Evolutionary conservation across 2,329 filamentous ascomycete genomes (phyloP), one percentile per base, ranked within the genome.

Genomic region (Orbilia ellipsospora): DNA sequence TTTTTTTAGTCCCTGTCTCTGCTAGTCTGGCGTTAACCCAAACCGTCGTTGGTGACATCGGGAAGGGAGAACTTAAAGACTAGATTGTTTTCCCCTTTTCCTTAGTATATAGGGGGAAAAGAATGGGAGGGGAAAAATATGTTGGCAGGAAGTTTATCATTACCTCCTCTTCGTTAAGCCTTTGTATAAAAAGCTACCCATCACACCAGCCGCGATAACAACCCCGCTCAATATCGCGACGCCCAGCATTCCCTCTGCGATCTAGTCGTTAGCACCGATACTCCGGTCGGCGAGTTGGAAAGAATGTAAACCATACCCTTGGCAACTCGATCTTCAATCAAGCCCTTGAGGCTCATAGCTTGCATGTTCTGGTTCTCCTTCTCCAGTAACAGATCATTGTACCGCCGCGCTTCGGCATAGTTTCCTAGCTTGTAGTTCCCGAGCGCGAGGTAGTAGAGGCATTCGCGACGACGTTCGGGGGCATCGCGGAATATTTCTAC

Each of bases 341-440:
- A 85, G 54, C 90, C 87, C 80, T 92, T 89, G 83, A 99, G 84
- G 83, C 96, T 96, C 67, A 89, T 87, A 26, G 94, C 93, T 84
- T 99, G 95, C 80, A 97, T 83, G 83, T 98, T 99, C 55, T 88
- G 89, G 7, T 93, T 93, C 84, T 99, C 95, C 82, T 94, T 90
- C 77, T 97, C 93, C 64, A 98, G 84, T 77, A 99, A 85, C 59
- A 94, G 86, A 81, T 98, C 94, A 83, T 99, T 99, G 84, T 98
- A 98, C 81, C 92, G 88, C 80, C 94, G 88, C 74, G 94, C 94
- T 82, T 99, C 95, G 76, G 90, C 93, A 83, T 97, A 99, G 86
- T 97, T 98, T 77, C 94, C 94, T 55, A 99, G 89, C 86, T 98
- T 98, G 88, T 94, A 98, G 86, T 98, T 97, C 77, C 95, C 95